Evolutionary conservation across 345 rosid genomes (phyloP).

Genomic region (Citrus unshiu): DNA sequence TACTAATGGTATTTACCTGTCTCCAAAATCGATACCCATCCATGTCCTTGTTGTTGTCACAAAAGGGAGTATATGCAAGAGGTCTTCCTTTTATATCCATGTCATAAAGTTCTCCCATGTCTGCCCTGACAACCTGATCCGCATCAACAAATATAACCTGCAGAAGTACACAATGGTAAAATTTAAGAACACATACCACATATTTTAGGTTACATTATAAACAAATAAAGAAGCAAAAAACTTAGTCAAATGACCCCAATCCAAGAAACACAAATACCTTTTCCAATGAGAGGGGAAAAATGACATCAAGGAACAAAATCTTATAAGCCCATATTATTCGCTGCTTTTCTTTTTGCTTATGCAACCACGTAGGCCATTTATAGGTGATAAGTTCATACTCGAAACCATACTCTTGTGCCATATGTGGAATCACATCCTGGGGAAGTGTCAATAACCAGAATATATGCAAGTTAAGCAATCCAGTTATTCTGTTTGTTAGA

Average conservation of each 20-base stretch:
- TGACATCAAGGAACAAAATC: slow-evolving; percentile 95
- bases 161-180: slow-evolving; percentile 9
- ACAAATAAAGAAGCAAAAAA: not conserved
- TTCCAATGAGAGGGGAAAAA: slow-evolving; percentile 93
- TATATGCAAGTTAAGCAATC: slow-evolving; percentile 9
- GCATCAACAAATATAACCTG: slow-evolving; percentile 99
- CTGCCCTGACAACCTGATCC: slow-evolving; percentile 91
- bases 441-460: slow-evolving; percentile 15
- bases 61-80: slow-evolving; percentile 96
- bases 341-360: slow-evolving; percentile 98
- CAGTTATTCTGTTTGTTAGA: not conserved
- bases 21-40: slow-evolving; percentile 99
- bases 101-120: slow-evolving; percentile 98
- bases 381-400: slow-evolving; percentile 91
- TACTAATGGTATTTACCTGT: slow-evolving; percentile 43
- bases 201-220: not conserved
- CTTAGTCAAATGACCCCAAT: not conserved
- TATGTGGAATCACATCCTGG: slow-evolving; percentile 95
- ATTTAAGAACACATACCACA: slow-evolving; percentile 4
- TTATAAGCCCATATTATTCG: slow-evolving; percentile 99
- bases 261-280: slow-evolving; percentile 48
- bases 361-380: slow-evolving; percentile 99
- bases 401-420: slow-evolving; percentile 92
- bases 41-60: slow-evolving; percentile 97
- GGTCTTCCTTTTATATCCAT: slow-evolving; percentile 98